These are phyloP conservation scores for Lithocarpus polystachyus DNA, from an alignment of 306 rosid genomes.

Conservation along the genomic window DNA sequence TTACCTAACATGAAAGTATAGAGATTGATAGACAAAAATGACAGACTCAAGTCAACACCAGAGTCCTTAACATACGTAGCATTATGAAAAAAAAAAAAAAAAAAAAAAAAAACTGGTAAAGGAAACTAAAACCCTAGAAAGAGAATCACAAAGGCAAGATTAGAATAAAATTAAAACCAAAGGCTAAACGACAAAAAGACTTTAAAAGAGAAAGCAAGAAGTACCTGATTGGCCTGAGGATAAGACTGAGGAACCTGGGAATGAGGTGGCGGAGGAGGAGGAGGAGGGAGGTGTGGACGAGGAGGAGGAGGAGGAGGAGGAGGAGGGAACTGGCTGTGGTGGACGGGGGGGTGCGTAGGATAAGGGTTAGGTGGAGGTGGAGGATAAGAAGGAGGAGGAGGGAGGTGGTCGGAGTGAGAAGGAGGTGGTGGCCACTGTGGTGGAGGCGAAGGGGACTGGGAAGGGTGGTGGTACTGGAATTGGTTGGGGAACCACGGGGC, in stretches of 20 bases:
- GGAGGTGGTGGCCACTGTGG: conserved; percentile 74
- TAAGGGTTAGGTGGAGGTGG: conserved; percentile 17
- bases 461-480: conserved; percentile 65
- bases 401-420: conserved; percentile 28
- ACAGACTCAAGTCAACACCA: not conserved
- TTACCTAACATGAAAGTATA: not conserved
- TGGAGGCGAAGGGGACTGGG: conserved; percentile 68
- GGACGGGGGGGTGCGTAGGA: conserved; percentile 28
- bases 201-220: not conserved
- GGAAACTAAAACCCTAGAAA: conserved; percentile 21
- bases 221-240: conserved; percentile 47
- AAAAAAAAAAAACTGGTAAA: not conserved
- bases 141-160: not conserved
- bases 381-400: conserved; percentile 49
- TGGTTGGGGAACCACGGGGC: conserved; percentile 67
- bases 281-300: conserved; percentile 45
- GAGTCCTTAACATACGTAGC: not conserved
- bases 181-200: not conserved
- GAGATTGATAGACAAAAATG: not conserved
- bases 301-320: conserved; percentile 49
- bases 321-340: conserved; percentile 54
- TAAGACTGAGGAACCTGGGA: conserved; percentile 66
- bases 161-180: not conserved
- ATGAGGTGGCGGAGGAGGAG: conserved; percentile 32
- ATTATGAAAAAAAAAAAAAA: not conserved